These are phyloP conservation scores for Ceratocystis papillata DNA, from an alignment of 2,329 filamentous ascomycete genomes.

Conservation along the genomic window DNA sequence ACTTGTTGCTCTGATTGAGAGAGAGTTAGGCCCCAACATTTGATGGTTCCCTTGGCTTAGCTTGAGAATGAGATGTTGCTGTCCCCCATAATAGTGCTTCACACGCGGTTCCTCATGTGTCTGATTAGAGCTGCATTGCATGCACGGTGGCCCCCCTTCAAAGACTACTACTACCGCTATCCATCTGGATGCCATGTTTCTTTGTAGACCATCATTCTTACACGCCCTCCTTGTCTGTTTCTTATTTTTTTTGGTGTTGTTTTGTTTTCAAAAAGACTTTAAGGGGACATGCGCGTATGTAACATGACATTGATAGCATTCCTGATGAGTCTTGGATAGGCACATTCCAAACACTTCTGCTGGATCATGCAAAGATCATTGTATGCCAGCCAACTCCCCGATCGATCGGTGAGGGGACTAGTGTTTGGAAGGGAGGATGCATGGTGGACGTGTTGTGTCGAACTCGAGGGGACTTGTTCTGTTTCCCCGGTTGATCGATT, in stretches of 20 bases:
- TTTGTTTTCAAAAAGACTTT: no score
- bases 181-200: not conserved
- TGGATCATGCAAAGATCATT: not conserved
- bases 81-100: no score
- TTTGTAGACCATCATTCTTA: not conserved
- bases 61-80: no score
- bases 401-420: not conserved
- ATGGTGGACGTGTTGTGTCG: not conserved
- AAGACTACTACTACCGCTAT: no score
- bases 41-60: no score
- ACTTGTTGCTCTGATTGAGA: no score
- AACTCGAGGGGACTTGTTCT: not conserved
- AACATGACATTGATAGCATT: constrained; percentile 12
- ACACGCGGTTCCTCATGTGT: no score
- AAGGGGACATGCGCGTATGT: not conserved
- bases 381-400: not conserved
- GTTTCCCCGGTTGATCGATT: not conserved
- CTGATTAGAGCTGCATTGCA: no score
- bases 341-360: not conserved
- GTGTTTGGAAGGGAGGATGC: not conserved
- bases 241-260: not conserved
- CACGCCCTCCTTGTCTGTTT: not conserved
- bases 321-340: not conserved
- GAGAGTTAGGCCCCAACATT: no score
- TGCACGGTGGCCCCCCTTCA: no score